Base-by-base conservation (phyloP, 345 rosid species). In the Kandelia obovata region DNA sequence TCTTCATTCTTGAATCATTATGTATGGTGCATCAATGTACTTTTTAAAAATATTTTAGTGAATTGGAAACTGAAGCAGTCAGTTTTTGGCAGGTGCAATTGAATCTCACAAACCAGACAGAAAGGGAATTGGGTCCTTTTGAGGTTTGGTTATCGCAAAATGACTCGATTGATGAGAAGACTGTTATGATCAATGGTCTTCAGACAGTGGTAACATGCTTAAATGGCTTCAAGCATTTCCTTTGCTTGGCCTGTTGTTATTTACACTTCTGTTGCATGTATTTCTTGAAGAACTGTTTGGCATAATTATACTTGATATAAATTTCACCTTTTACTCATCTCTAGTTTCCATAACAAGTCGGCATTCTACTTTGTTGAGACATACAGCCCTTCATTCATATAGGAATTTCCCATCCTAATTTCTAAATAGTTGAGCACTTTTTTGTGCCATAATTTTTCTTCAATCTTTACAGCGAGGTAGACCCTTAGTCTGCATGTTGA, bases 101-200 rank as follows among this genome's bases (percentile, higher is more conserved):
- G 79, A 92, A 84, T 72, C 89, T 95, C 71, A 75, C 75, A 75
- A 95, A 92, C 83, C 89, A 80, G 77, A 89, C 85, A 2, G 97
- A 92, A 61, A 87, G 74, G 69, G 83, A 83, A 65, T 72, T 85
- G 77, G 98, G 97, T 35, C 94, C 98, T 53, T 95, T 95, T 57
- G 94, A 90, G 79, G 85, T 90, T 68, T 82, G 87, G 77, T 61
- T 92, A 73, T 81, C 94, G 5, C 83, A 84, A 78, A 81, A 75
- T 75, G 89, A 82, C 75, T 74, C 83, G 49, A 79, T 43, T 26
- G 85, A 77, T 66, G 92, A 90, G 76, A 88, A 84, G 75, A 80
- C 80, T 65, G 92, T 92, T 76, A 84, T 79, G 80, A 74, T 90
- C 53, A 90, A 83, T 52, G 98, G 99, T 68, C 94, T 90, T 61